These are phyloP conservation scores for Phytophthora pini DNA, from an alignment of 352 stramenopile species.

Conservation along the genomic window DNA sequence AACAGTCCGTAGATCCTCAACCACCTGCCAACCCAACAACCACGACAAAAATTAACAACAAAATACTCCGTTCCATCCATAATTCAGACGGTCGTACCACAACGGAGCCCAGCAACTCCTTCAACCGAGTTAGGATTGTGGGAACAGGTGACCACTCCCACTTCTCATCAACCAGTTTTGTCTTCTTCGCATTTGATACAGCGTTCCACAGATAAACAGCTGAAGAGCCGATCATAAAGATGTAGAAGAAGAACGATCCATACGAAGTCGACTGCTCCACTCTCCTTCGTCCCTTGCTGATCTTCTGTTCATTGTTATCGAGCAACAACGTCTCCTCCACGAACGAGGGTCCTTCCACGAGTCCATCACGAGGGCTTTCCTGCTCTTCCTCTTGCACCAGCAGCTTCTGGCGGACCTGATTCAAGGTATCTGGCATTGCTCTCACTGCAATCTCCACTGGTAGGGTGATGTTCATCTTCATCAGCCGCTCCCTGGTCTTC, in stretches of 20 bases:
- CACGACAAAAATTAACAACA: conserved; percentile 5
- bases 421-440: conserved; percentile 9
- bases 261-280: conserved; percentile 6
- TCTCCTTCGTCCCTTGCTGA: neutral
- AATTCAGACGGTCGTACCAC: conserved; percentile 39
- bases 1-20: conserved; percentile 42
- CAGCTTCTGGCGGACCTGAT: conserved; percentile 5
- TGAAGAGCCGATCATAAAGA: conserved; percentile 33
- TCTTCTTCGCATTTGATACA: conserved; percentile 19
- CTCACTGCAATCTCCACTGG: conserved; percentile 28
- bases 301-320: conserved; percentile 7
- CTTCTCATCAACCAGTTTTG: conserved; percentile 18
- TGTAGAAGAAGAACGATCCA: conserved; percentile 46
- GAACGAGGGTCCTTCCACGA: conserved; percentile 13
- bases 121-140: conserved; percentile 33
- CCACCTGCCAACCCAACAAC: conserved; percentile 29
- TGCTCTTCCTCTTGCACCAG: neutral
- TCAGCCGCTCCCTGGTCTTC: conserved; percentile 28
- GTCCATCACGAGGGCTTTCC: neutral
- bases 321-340: conserved; percentile 13
- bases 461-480: conserved; percentile 35
- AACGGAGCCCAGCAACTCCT: conserved; percentile 38
- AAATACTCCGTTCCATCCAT: neutral
- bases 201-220: conserved; percentile 41
- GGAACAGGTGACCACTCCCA: conserved; percentile 48